A percentile compares a stretch with the other conserved stretches of the same genome.
phyloP scores from a whole-genome alignment of 495 filamentous ascomycete genomes.

The Xylona heveae region DNA sequence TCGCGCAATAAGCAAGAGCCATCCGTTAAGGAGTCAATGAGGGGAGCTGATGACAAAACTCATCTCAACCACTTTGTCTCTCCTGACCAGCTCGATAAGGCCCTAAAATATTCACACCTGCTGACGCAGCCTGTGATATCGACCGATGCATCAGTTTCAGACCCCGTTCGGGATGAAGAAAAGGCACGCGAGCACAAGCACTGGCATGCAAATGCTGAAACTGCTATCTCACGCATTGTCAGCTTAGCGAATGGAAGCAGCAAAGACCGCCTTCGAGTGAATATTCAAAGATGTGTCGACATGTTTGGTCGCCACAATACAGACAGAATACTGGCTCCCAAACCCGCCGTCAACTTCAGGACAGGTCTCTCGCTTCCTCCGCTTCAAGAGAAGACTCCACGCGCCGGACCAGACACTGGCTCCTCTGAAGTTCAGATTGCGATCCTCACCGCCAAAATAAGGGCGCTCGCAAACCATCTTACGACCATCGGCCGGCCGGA shows the following conservation, averaged over 20 bases:
- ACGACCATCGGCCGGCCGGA: conserved; percentile 38
- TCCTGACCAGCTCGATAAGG: conserved; percentile 35
- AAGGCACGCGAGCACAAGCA: conserved; percentile 15
- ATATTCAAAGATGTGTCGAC: conserved; percentile 63
- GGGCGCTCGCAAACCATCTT: conserved; percentile 45
- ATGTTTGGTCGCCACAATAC: conserved; percentile 82
- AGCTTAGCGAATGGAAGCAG: conserved; percentile 49
- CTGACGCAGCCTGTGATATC: conserved; percentile 33
- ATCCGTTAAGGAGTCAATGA: too few relatives aligned
- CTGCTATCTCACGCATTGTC: conserved; percentile 57
- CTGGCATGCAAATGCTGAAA: conserved; percentile 29
- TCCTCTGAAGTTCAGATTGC: conserved; percentile 91
- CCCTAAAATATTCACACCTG: conserved; percentile 38
- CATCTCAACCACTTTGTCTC: conserved; percentile 57
- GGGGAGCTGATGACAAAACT: conserved; percentile 13
- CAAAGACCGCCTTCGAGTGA: conserved; percentile 56
- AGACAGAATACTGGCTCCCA: conserved; percentile 41
- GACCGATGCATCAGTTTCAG: conserved; percentile 15
- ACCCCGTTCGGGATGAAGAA: conserved; percentile 24
- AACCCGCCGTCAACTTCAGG: conserved; percentile 16
- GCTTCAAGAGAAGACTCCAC: conserved; percentile 30
- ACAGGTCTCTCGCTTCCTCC: conserved; percentile 6
- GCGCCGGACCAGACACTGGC: conserved; percentile 77
- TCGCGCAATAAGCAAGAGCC: not conserved
- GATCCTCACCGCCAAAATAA: conserved; percentile 90